Percentiles rank a stretch among this genome's conserved stretches.
phyloP scores from a whole-genome alignment of 306 rosid genomes.

The Ochetophila trinervis region DNA sequence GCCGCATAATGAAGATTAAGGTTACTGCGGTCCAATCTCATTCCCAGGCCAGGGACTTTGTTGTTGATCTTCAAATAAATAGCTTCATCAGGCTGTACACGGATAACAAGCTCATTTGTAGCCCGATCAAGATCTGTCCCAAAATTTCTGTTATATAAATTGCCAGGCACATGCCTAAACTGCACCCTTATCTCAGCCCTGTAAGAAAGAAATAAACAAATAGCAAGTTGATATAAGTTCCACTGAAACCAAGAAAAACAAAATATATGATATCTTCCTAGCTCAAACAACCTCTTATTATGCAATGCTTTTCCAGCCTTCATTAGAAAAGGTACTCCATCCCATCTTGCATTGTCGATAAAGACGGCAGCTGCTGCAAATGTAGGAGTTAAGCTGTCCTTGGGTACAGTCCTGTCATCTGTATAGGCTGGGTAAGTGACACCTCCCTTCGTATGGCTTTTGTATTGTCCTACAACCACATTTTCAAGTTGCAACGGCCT shows the following conservation, averaged over 20 bases:
- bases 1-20: conserved; percentile 88
- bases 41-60: conserved; percentile 87
- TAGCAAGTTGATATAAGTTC: background rate
- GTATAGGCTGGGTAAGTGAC: conserved; percentile 67
- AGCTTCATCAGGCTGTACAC: conserved; percentile 95
- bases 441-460: conserved; percentile 79
- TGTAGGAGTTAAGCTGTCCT: conserved; percentile 82
- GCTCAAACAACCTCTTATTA: conserved; percentile 47
- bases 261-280: conserved; percentile 1
- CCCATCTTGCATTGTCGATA: conserved; percentile 93
- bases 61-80: conserved; percentile 81
- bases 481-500: conserved; percentile 64
- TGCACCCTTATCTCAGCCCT: conserved; percentile 95
- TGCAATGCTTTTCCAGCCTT: conserved; percentile 94
- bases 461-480: conserved; percentile 71
- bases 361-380: conserved; percentile 94
- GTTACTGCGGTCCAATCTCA: conserved; percentile 82
- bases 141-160: conserved; percentile 65
- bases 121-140: conserved; percentile 74
- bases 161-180: conserved; percentile 91
- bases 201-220: background rate
- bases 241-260: background rate
- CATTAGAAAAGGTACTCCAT: conserved; percentile 90
- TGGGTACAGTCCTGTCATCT: conserved; percentile 82
- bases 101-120: conserved; percentile 83